Percentiles rank a stretch among this genome's conserved stretches.
Evolutionary conservation across 352 stramenopile genomes (phyloP).

Genomic region (Pythium diclinum): DNA sequence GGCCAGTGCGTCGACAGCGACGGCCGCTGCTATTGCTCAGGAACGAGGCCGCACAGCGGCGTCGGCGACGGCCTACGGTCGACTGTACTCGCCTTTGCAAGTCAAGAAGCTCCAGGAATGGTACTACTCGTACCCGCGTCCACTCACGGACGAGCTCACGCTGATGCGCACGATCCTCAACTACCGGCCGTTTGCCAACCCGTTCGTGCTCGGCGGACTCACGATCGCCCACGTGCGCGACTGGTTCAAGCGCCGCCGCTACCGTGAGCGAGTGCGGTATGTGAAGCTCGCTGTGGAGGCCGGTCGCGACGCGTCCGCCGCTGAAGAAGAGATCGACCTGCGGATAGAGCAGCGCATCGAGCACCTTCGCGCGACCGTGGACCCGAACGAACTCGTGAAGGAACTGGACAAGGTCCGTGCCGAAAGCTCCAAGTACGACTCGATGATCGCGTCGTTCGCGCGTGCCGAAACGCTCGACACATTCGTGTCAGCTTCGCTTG

Average conservation of each 20-base stretch:
- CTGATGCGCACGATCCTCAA: conserved; percentile 84
- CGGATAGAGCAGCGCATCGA: conserved; percentile 79
- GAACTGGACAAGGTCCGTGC: conserved; percentile 69
- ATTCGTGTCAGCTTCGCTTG: conserved; percentile 54
- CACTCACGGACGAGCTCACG: conserved; percentile 74
- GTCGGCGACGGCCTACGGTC: conserved; percentile 42
- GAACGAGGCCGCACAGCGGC: conserved; percentile 44
- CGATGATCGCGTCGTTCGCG: conserved; percentile 62
- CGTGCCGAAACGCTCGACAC: conserved; percentile 51
- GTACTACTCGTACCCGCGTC: conserved; percentile 80
- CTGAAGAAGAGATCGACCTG: conserved; percentile 75
- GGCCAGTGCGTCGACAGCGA: conserved; percentile 56
- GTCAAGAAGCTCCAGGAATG: conserved; percentile 81
- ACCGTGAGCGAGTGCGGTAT: conserved; percentile 75
- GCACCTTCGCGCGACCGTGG: conserved; percentile 55
- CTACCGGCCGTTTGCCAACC: conserved; percentile 73
- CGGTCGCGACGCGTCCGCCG: conserved; percentile 49
- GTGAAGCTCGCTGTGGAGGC: conserved; percentile 70
- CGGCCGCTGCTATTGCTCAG: conserved; percentile 68
- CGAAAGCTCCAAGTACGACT: conserved; percentile 63
- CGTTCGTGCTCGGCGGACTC: conserved; percentile 53
- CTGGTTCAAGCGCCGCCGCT: conserved; percentile 83
- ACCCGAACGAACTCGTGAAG: conserved; percentile 79
- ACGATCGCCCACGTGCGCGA: conserved; percentile 72
- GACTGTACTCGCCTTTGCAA: conserved; percentile 61